Evolutionary conservation across 257 asterid genomes (phyloP).

Genomic region (Scutellaria barbata): DNA sequence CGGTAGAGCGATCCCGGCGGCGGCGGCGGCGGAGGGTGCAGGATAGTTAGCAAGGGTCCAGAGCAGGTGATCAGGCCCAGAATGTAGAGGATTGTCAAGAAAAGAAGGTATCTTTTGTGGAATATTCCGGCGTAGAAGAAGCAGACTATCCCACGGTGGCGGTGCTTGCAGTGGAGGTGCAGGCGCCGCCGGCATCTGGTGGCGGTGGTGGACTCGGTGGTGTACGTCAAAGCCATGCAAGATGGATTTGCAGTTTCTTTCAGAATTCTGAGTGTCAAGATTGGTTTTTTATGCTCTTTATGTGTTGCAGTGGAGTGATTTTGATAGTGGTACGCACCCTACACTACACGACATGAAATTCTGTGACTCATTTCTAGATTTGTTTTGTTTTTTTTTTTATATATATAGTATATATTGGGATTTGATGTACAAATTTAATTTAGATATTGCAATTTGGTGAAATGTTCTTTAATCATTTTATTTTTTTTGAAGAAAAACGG

Average conservation of each 20-base stretch:
- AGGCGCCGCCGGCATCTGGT: conserved; percentile 49
- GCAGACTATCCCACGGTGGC: conserved; percentile 47
- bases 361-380: conserved; percentile 9
- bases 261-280: conserved; percentile 9
- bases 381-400: background rate
- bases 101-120: conserved; percentile 53
- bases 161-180: conserved; percentile 53
- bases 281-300: conserved; percentile 27
- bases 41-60: conserved; percentile 61
- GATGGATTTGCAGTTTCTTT: conserved; percentile 1
- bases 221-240: conserved; percentile 61
- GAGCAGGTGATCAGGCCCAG: conserved; percentile 70
- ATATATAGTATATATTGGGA: too few relatives aligned
- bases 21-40: conserved; percentile 62
- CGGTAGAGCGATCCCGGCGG: conserved; percentile 68
- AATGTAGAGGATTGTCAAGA: conserved; percentile 56
- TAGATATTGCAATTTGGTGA: too few relatives aligned
- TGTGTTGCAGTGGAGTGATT: conserved; percentile 15
- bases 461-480: too few relatives aligned
- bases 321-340: too few relatives aligned
- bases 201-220: conserved; percentile 46
- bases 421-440: too few relatives aligned
- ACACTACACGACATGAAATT: too few relatives aligned
- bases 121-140: conserved; percentile 46
- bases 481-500: too few relatives aligned